Percentiles rank a stretch among this genome's conserved stretches.
Conservation (phyloP, 2,329 filamentous ascomycete genomes). For the Neoscytalidium dimidiatum region DNA sequence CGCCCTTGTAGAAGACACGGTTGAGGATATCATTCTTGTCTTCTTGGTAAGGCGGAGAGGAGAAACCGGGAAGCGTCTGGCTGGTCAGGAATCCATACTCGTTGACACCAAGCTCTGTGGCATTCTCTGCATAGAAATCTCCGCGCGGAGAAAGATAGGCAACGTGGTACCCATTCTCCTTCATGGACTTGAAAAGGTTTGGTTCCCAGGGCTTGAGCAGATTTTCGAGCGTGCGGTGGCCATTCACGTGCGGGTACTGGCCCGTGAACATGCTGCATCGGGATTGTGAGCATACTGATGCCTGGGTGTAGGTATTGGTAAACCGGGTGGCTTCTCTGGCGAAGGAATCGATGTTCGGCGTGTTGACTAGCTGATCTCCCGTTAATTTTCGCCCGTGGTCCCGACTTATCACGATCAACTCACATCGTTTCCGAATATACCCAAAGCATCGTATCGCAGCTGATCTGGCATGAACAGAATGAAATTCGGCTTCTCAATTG, state of each 20-base stretch:
- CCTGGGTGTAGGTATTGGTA: constrained; percentile 50
- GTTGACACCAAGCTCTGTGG: constrained; percentile 48
- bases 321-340: constrained; percentile 41
- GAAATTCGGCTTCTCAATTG: constrained; percentile 31
- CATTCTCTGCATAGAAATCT: constrained; percentile 46
- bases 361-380: constrained; percentile 27
- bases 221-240: constrained; percentile 50
- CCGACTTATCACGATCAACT: constrained; percentile 28
- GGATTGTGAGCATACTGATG: constrained; percentile 51
- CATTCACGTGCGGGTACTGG: constrained; percentile 48
- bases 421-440: constrained; percentile 39
- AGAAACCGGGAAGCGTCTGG: constrained; percentile 31
- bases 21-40: constrained; percentile 41
- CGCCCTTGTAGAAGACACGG: constrained; percentile 46
- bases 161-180: constrained; percentile 50
- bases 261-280: constrained; percentile 52
- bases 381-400: too few species aligned
- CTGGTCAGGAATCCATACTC: constrained; percentile 50
- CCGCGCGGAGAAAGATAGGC: constrained; percentile 48
- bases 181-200: constrained; percentile 48
- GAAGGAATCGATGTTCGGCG: constrained; percentile 41
- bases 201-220: constrained; percentile 53
- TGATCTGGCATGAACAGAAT: constrained; percentile 54
- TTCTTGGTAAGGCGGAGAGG: background rate
- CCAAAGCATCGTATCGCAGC: constrained; percentile 48